These are phyloP conservation scores for Eleusine indica DNA, from an alignment of 176 grass and related monocot genomes.

Conservation along the genomic window DNA sequence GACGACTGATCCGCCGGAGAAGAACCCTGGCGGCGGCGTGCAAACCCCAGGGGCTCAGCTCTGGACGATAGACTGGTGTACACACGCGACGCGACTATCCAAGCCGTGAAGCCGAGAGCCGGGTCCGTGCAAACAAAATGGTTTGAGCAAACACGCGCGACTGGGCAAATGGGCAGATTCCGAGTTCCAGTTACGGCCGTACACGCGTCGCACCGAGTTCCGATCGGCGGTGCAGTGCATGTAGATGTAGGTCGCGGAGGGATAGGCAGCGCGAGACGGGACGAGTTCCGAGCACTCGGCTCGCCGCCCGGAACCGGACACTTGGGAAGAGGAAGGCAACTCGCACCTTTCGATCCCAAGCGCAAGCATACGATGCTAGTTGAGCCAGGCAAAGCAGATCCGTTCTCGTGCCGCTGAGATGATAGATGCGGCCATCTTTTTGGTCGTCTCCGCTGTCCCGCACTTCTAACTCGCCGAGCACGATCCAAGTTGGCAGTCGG, in stretches of 20 bases:
- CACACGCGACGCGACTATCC: not conserved
- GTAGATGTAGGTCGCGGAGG: no score
- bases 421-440: not conserved
- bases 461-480: not conserved
- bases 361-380: not conserved
- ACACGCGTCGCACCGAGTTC: constrained; percentile 9
- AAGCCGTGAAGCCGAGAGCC: not conserved
- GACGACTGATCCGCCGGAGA: no score
- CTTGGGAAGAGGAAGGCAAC: not conserved
- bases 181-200: not conserved
- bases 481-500: not conserved
- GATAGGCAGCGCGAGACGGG: not conserved
- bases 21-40: no score
- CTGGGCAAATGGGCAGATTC: not conserved
- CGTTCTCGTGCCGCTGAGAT: not conserved
- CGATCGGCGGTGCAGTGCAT: no score
- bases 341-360: not conserved
- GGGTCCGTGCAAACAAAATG: not conserved
- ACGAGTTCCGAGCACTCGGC: not conserved
- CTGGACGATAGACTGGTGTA: no score
- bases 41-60: no score
- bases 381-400: not conserved
- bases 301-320: not conserved
- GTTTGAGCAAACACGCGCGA: no score
- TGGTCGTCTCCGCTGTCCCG: not conserved